Evolutionary conservation across 495 filamentous ascomycete genomes (phyloP).

Genomic region (Cercophora newfieldiana): DNA sequence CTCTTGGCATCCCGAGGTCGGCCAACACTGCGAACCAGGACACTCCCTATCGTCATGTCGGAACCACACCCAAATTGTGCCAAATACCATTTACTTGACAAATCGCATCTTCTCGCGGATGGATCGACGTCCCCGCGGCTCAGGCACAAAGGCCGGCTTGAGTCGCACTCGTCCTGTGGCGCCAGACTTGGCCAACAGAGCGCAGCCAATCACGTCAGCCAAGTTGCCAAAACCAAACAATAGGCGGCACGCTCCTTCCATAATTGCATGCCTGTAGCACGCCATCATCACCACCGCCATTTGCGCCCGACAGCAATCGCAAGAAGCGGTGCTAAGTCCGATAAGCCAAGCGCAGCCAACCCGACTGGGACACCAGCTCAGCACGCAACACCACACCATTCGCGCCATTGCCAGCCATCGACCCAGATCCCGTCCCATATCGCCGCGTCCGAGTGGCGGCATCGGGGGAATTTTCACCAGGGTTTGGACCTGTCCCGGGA

Average conservation of each 20-base stretch:
- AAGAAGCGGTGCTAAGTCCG: neutral
- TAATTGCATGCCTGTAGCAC: conserved; percentile 8
- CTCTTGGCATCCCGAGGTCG: no score
- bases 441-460: no score
- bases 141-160: neutral
- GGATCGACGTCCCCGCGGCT: neutral
- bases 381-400: neutral
- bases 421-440: neutral
- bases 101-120: neutral
- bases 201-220: neutral
- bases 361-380: neutral
- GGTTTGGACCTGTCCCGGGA: neutral
- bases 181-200: neutral
- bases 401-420: neutral
- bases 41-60: neutral
- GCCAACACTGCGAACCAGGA: neutral
- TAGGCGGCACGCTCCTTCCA: neutral
- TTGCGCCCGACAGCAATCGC: neutral
- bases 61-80: neutral
- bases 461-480: neutral
- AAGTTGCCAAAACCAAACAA: neutral
- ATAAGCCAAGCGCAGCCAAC: neutral
- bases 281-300: neutral
- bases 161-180: neutral
- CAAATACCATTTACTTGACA: neutral